phyloP scores from a whole-genome alignment of 192 early-diverging fungal species.

The Backusella mclennaniae region DNA sequence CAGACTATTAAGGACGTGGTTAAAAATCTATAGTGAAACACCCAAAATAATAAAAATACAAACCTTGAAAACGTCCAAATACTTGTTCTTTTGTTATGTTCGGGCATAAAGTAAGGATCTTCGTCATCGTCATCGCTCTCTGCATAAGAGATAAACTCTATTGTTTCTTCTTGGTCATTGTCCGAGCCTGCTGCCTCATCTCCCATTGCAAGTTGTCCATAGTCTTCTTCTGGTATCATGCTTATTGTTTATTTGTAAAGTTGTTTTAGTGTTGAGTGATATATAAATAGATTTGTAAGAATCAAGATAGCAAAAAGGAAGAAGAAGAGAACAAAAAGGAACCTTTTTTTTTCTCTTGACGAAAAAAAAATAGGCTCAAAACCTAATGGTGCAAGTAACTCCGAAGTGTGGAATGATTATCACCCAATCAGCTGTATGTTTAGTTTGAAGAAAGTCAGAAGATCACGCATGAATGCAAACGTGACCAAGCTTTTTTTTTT shows the following conservation, averaged over 20 bases:
- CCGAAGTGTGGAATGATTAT: background rate
- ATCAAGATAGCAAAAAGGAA: background rate
- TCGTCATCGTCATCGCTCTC: conserved; percentile 45
- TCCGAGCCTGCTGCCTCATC: conserved; percentile 14
- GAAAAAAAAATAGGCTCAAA: background rate
- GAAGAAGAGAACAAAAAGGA: background rate
- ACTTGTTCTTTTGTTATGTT: conserved; percentile 37
- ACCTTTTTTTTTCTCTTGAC: background rate
- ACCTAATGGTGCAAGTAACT: background rate
- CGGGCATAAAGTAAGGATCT: conserved; percentile 40
- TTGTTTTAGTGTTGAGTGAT: background rate
- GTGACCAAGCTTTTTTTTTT: no score
- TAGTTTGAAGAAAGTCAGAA: background rate
- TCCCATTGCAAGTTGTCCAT: background rate
- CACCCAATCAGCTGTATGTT: background rate
- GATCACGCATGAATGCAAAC: background rate
- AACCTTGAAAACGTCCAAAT: conserved; percentile 32
- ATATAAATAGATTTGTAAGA: background rate
- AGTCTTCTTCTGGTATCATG: conserved; percentile 20
- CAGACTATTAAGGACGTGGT: conserved; percentile 6
- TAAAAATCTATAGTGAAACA: no score
- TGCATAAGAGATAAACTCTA: conserved; percentile 42
- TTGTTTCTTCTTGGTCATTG: conserved; percentile 30
- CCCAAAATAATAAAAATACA: no score
- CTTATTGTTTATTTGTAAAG: background rate